Conservation (phyloP, 306 rosid genomes). For the Cicer arietinum region DNA sequence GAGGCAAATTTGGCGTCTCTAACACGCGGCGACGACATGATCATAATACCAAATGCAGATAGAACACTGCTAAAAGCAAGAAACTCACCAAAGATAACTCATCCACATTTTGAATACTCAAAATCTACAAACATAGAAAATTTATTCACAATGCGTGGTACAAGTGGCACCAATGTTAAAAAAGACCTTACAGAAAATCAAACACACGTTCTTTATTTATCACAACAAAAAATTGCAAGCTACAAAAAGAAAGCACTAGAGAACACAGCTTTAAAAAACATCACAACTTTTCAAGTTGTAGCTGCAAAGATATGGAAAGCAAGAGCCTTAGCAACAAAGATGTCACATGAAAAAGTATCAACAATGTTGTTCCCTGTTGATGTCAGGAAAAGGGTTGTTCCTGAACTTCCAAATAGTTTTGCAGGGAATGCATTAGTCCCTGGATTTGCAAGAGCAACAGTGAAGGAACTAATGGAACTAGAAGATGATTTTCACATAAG, state of each 20-base stretch:
- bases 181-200: slow-evolving; percentile 15
- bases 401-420: slow-evolving; percentile 49
- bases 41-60: slow-evolving; percentile 48
- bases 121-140: slow-evolving; percentile 35
- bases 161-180: background rate
- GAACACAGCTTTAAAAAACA: slow-evolving; percentile 34
- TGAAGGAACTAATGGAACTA: slow-evolving; percentile 50
- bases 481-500: slow-evolving; percentile 45
- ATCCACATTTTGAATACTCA: slow-evolving; percentile 63
- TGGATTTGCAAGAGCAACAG: slow-evolving; percentile 57
- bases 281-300: slow-evolving; percentile 54
- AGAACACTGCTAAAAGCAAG: slow-evolving; percentile 56
- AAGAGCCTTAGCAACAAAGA: slow-evolving; percentile 48
- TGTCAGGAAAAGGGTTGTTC: slow-evolving; percentile 50
- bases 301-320: slow-evolving; percentile 67
- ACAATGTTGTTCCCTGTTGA: slow-evolving; percentile 61
- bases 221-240: slow-evolving; percentile 44
- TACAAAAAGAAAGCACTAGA: slow-evolving; percentile 44
- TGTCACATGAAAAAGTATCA: slow-evolving; percentile 41
- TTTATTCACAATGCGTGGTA: slow-evolving; percentile 43
- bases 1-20: slow-evolving; percentile 59
- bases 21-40: slow-evolving; percentile 46
- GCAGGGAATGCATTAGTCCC: slow-evolving; percentile 70
- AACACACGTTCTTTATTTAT: slow-evolving; percentile 43
- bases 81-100: slow-evolving; percentile 53